phyloP scores from a whole-genome alignment of 2,329 filamentous ascomycete species.

The Thielaviopsis musarum region DNA sequence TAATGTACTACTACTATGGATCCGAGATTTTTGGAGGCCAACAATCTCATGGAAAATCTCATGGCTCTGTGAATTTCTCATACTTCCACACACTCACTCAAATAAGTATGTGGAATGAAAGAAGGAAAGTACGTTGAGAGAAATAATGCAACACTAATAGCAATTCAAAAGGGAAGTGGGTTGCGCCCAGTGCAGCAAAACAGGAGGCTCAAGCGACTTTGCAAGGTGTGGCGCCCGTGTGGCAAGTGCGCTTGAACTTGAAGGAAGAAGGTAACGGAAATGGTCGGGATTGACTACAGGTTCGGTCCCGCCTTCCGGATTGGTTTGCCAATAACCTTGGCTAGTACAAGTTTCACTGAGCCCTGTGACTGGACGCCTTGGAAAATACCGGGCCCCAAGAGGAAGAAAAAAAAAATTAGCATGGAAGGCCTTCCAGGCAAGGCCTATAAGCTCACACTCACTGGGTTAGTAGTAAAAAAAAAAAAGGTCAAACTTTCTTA shows the following conservation, averaged over 20 bases:
- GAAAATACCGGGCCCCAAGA: conserved; percentile 7
- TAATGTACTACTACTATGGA: background rate
- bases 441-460: background rate
- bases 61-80: background rate
- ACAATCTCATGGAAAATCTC: too few species aligned
- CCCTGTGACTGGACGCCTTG: background rate
- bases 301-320: conserved; percentile 10
- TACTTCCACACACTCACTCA: background rate
- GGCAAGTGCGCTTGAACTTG: conserved; percentile 5
- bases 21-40: too few species aligned
- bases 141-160: background rate
- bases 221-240: background rate
- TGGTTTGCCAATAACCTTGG: background rate
- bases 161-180: conserved; percentile 2
- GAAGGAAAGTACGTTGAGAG: too few species aligned
- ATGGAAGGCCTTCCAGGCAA: background rate
- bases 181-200: background rate
- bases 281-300: conserved; percentile 6
- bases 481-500: background rate
- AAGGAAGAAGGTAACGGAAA: conserved; percentile 4
- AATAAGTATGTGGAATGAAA: too few species aligned
- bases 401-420: conserved; percentile 5
- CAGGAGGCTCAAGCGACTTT: background rate
- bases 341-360: background rate
- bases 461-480: background rate